A percentile compares a stretch with the other conserved stretches of the same genome.
Conservation (phyloP, 2,329 filamentous ascomycete species). For the Fusarium verticillioides region DNA sequence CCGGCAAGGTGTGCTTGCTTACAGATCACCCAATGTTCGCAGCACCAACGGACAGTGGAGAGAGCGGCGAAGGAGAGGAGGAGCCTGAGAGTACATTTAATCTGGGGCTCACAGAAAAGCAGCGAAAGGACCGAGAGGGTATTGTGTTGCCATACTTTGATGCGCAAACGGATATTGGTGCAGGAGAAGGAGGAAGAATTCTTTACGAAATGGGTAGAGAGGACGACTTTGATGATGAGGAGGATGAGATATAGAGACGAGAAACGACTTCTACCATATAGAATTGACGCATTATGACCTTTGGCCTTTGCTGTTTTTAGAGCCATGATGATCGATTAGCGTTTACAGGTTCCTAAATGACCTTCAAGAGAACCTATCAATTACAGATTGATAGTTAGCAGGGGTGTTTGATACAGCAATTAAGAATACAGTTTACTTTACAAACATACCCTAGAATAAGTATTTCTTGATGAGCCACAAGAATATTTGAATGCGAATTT, state of each 20-base stretch:
- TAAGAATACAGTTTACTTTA: not conserved
- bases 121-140: conserved; percentile 84
- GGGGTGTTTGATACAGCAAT: not conserved
- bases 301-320: not conserved
- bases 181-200: conserved; percentile 90
- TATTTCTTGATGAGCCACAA: not conserved
- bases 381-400: too few relatives aligned
- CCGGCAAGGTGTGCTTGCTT: conserved; percentile 66
- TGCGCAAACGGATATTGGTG: conserved; percentile 82
- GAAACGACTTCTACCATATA: not conserved
- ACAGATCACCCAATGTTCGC: conserved; percentile 81
- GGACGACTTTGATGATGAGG: conserved; percentile 96
- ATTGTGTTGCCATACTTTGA: conserved; percentile 97
- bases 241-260: conserved; percentile 80
- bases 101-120: conserved; percentile 88
- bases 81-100: conserved; percentile 83
- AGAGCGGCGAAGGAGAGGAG: conserved; percentile 57
- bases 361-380: not conserved
- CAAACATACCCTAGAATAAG: too few relatives aligned
- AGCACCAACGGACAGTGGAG: conserved; percentile 51
- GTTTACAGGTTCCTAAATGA: not conserved
- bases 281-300: not conserved
- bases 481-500: not conserved
- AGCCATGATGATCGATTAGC: not conserved
- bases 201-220: conserved; percentile 96